These are phyloP conservation scores for Lachnellula cervina DNA, from an alignment of 2,329 filamentous ascomycete genomes.

Conservation along the genomic window DNA sequence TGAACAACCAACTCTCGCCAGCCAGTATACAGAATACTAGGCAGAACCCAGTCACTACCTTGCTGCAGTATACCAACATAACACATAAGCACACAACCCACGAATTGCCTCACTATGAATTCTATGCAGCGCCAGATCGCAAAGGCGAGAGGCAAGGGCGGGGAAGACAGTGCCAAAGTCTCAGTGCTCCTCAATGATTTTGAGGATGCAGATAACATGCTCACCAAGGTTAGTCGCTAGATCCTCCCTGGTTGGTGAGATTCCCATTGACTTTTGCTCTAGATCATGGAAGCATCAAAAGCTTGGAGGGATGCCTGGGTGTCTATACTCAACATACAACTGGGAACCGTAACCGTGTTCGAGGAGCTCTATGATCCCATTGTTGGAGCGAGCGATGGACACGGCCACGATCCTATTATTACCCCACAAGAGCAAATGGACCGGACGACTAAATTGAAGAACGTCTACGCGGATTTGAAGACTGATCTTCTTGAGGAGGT, in stretches of 20 bases:
- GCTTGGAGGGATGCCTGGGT: constrained; percentile 77
- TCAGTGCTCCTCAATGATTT: constrained; percentile 73
- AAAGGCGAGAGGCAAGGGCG: constrained; percentile 61
- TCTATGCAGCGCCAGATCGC: constrained; percentile 71
- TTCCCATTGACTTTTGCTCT: constrained; percentile 9
- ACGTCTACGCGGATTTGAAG: constrained; percentile 66
- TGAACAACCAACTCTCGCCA: not conserved
- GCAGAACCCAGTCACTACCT: constrained; percentile 3
- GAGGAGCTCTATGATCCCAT: constrained; percentile 74
- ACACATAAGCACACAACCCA: constrained; percentile 5
- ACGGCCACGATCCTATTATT: constrained; percentile 48
- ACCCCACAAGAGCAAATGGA: constrained; percentile 61
- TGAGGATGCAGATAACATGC: constrained; percentile 70
- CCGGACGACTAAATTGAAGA: constrained; percentile 59
- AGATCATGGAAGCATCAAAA: constrained; percentile 73
- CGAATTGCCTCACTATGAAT: constrained; percentile 49
- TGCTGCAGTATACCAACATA: not conserved
- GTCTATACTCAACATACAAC: constrained; percentile 63
- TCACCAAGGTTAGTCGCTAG: constrained; percentile 57
- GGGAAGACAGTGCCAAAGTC: constrained; percentile 72
- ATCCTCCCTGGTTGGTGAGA: not conserved
- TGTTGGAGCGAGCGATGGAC: constrained; percentile 56
- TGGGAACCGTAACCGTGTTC: constrained; percentile 61
- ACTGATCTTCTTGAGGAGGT: constrained; percentile 68
- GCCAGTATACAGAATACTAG: not conserved